Evolutionary conservation across 1,139 yeast genomes (phyloP), one percentile per base, ranked within the genome.

Genomic region (Blastobotrys elegans): DNA sequence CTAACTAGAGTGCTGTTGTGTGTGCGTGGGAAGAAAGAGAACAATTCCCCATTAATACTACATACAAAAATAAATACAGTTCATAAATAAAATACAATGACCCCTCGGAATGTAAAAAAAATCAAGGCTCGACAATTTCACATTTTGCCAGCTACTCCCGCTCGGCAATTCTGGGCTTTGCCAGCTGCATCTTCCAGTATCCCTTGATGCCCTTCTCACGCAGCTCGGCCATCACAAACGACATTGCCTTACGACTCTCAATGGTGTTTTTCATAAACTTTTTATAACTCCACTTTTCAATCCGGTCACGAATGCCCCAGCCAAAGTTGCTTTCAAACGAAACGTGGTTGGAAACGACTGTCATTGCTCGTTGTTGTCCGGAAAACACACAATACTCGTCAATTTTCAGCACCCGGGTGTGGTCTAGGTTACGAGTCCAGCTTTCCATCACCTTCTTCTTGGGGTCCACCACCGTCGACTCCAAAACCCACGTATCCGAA

Each of bases 391-490:
- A 79, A 56, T 70, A 77, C 61, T 92, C 97, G 62, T 88, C 95
- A 17, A 92, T 85, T 55, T 83, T 74, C 51, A 92, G 76, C 50
- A 90, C 78, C 56, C 78, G 75, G 2, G 88, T 80, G 65, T 92
- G 97, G 64, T 92, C 97, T 45, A 92, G 69, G 64, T 92, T 92
- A 54, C 90, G 76, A 7, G 90, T 82, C 69, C 87, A 88, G 1
- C 95, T 79, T 51, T 71, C 64, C 76, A 90, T 74, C 10, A 72
- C 71, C 53, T 73, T 68, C 10, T 68, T 62, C 7, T 63, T 57
- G 1, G 95, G 90, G 62, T 92, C 84, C 14, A 90, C 83, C 10
- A 84, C 69, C 2, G 89, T 78, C 56, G 80, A 79, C 64, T 92
- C 98, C 47, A 92, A 76, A 36, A 90, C 81, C 92, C 95, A 88